These are phyloP conservation scores for Penicillium alfredii DNA, from an alignment of 495 filamentous ascomycete species.

Conservation along the genomic window DNA sequence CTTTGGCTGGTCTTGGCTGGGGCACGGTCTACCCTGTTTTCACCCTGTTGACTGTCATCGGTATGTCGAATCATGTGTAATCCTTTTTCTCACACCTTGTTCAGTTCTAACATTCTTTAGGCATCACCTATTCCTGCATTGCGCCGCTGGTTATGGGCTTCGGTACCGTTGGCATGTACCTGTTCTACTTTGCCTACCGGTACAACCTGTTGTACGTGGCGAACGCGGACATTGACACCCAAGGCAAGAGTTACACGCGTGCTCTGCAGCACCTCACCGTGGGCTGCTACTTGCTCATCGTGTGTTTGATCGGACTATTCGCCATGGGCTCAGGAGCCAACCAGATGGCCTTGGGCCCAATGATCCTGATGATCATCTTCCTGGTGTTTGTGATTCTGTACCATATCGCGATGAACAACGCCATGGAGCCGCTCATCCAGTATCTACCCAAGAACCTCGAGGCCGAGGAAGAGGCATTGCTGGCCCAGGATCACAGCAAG, in stretches of 20 bases:
- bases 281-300: slow-evolving; percentile 76
- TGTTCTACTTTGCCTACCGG: slow-evolving; percentile 90
- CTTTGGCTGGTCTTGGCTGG: slow-evolving; percentile 64
- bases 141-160: slow-evolving; percentile 87
- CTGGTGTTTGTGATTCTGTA: slow-evolving; percentile 75
- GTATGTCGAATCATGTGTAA: slow-evolving; percentile 24
- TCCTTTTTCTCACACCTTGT: neutral
- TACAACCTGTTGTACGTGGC: slow-evolving; percentile 95
- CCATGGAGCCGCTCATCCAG: slow-evolving; percentile 72
- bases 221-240: slow-evolving; percentile 79
- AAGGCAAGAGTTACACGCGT: slow-evolving; percentile 78
- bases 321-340: slow-evolving; percentile 58
- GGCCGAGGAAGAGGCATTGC: slow-evolving; percentile 59
- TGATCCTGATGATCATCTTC: slow-evolving; percentile 78
- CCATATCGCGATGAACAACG: slow-evolving; percentile 72
- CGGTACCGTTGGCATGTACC: slow-evolving; percentile 70
- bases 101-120: slow-evolving; percentile 26
- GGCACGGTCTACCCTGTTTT: slow-evolving; percentile 84
- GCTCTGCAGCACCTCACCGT: slow-evolving; percentile 89
- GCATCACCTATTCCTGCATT: slow-evolving; percentile 84
- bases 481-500: slow-evolving; percentile 41
- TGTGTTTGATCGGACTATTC: slow-evolving; percentile 90
- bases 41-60: slow-evolving; percentile 77
- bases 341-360: slow-evolving; percentile 58
- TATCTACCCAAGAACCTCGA: slow-evolving; percentile 68